Evolutionary conservation across 2,329 filamentous ascomycete species (phyloP), one percentile per base, ranked within the genome.

Genomic region (Aspergillus pseudotamarii): DNA sequence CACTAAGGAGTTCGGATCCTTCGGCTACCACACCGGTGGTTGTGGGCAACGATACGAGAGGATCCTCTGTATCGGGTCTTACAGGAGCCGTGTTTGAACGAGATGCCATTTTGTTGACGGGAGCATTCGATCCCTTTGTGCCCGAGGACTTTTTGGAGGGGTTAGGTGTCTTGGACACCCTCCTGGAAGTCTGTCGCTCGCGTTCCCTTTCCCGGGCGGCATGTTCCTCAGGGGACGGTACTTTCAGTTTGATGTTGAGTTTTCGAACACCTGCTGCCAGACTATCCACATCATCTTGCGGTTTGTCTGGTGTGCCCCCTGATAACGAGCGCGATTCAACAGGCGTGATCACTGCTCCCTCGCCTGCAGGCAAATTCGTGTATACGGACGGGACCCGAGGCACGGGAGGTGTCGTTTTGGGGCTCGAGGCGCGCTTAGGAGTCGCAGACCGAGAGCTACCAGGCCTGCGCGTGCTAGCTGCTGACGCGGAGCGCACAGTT

Each of bases 401-500:
- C 12, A 81, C 77, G 9, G 81, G 75, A 16, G 80, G 79, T 6
- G 75, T 73, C 62, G 78, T 81, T 60, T 71, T 73, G 1, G 77
- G 75, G 51, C 75, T 77, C 34, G 72, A 67, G 21, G 72, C 68
- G 41, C 73, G 68, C 61, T 79, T 82, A 4, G 76, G 68, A 1
- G 75, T 74, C 26, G 74, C 74, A 46, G 71, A 82, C 34, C 81
- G 84, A 11, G 80, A 71, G n/a, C 81, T 81, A 58, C 89, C 84
- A 2, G 84, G 82, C 76, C 90, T 93, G 71, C 86, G 91, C 5
- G 85, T 80, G 11, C 82, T 79, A 11, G 88, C 75, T 54, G 78
- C 60, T 28, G 59, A 62, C 14, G 54, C 54, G 11, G 62, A 57
- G 26, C 58, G 34, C 26, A 12, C 14, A 50, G n/a, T 43, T 41